phyloP scores from a whole-genome alignment of 2,329 filamentous ascomycete genomes.

The Aspergillus carbonarius region DNA sequence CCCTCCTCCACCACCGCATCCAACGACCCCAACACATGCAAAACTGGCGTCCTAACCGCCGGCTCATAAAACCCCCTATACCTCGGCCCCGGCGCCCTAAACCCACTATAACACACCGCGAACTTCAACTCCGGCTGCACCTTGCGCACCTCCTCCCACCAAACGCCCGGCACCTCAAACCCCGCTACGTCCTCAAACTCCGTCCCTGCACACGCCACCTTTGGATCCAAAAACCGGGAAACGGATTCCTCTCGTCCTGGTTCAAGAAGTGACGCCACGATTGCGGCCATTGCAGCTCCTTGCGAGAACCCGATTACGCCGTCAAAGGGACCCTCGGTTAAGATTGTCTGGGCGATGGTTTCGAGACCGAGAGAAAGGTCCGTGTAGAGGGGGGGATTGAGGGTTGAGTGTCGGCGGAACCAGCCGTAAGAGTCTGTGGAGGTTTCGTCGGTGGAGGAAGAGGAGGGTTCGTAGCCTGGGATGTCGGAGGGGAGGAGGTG shows the following conservation, averaged over 20 bases:
- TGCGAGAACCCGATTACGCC: conserved; percentile 82
- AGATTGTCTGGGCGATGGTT: conserved; percentile 61
- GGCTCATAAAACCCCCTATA: conserved; percentile 74
- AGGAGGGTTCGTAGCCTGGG: conserved; percentile 61
- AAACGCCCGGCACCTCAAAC: conserved; percentile 56
- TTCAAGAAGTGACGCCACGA: conserved; percentile 74
- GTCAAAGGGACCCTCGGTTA: conserved; percentile 67
- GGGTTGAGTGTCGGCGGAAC: conserved; percentile 68
- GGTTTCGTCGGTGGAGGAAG: conserved; percentile 39
- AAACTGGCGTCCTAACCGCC: conserved; percentile 69
- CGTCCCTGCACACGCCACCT: conserved; percentile 18
- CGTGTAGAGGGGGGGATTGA: conserved; percentile 63
- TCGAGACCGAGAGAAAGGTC: conserved; percentile 68
- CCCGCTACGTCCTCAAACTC: conserved; percentile 10
- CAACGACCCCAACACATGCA: conserved; percentile 80
- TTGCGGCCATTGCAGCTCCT: conserved; percentile 69
- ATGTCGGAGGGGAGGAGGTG: conserved; percentile 65
- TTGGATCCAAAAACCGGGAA: conserved; percentile 34
- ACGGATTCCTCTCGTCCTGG: conserved; percentile 49
- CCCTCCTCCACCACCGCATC: conserved; percentile 86
- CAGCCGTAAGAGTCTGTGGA: conserved; percentile 73
- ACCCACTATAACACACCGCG: conserved; percentile 74
- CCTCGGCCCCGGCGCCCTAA: conserved; percentile 61
- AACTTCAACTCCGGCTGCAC: conserved; percentile 64
- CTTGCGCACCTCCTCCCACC: conserved; percentile 32